Evolutionary conservation across 805 yeast species (phyloP).

Genomic region (Ogataea zsoltii): DNA sequence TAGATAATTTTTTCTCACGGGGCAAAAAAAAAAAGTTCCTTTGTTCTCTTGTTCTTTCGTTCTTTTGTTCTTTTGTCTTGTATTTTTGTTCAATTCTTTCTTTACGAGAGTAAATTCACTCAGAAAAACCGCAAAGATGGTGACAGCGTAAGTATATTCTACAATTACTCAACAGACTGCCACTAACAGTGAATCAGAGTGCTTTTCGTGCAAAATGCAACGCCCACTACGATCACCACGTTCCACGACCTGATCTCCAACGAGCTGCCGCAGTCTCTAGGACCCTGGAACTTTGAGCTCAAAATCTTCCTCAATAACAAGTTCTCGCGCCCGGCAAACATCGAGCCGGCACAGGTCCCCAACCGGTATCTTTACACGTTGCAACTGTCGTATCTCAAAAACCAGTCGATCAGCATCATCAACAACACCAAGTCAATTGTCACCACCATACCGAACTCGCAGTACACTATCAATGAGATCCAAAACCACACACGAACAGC

Average conservation of each 20-base stretch:
- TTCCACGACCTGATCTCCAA: conserved; percentile 73
- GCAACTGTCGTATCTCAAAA: conserved; percentile 49
- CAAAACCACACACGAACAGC: conserved; percentile 6
- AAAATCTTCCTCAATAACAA: conserved; percentile 68
- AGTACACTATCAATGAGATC: conserved; percentile 11
- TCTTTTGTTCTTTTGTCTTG: background rate
- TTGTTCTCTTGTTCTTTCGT: conserved; percentile 1
- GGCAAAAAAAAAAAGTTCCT: background rate
- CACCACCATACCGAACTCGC: conserved; percentile 30
- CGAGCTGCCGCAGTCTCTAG: conserved; percentile 60
- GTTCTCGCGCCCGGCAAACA: conserved; percentile 43
- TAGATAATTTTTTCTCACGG: background rate
- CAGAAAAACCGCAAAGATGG: conserved; percentile 21
- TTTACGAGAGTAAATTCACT: background rate
- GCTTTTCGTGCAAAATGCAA: conserved; percentile 42
- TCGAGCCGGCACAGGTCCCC: conserved; percentile 38
- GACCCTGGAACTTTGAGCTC: conserved; percentile 69
- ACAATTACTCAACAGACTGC: background rate
- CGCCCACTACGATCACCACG: conserved; percentile 62
- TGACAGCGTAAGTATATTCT: conserved; percentile 33
- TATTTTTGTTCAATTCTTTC: background rate
- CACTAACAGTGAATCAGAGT: conserved; percentile 32
- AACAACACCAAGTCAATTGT: conserved; percentile 42
- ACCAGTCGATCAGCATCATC: conserved; percentile 49
- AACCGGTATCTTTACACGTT: conserved; percentile 51